phyloP scores from a whole-genome alignment of 306 rosid species.

The Notholithocarpus densiflorus region DNA sequence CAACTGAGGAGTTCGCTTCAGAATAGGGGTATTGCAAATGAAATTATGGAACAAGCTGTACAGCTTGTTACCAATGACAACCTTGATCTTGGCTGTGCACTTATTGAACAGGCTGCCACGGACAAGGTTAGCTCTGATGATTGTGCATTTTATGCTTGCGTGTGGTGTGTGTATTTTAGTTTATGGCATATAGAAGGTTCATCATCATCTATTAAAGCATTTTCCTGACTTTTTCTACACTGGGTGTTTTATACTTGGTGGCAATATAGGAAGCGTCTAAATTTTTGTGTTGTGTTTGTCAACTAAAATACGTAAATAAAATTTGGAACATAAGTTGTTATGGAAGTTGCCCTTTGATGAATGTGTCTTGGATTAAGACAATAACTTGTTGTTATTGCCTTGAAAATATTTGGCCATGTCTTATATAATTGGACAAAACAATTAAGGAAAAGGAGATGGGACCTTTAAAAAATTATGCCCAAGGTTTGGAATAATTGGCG shows the following conservation, averaged over 20 bases:
- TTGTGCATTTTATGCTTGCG: background rate
- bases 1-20: slow-evolving; percentile 82
- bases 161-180: slow-evolving; percentile 5
- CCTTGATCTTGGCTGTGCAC: slow-evolving; percentile 98
- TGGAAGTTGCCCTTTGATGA: background rate
- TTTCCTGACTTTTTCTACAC: background rate
- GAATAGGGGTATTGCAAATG: slow-evolving; percentile 59
- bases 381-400: background rate
- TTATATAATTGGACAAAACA: background rate
- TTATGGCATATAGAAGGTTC: background rate
- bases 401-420: background rate
- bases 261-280: background rate
- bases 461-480: background rate
- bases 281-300: background rate
- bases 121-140: slow-evolving; percentile 66
- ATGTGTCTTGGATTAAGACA: background rate
- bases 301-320: background rate
- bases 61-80: slow-evolving; percentile 96
- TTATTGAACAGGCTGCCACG: slow-evolving; percentile 95
- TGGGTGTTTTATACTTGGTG: background rate
- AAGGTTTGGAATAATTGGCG: background rate
- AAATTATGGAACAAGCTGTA: slow-evolving; percentile 83
- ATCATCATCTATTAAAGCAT: background rate
- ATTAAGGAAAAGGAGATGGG: background rate
- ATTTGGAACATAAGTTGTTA: background rate